Base-by-base conservation (phyloP, 352 stramenopile species). In the Phytopythium aichiense region DNA sequence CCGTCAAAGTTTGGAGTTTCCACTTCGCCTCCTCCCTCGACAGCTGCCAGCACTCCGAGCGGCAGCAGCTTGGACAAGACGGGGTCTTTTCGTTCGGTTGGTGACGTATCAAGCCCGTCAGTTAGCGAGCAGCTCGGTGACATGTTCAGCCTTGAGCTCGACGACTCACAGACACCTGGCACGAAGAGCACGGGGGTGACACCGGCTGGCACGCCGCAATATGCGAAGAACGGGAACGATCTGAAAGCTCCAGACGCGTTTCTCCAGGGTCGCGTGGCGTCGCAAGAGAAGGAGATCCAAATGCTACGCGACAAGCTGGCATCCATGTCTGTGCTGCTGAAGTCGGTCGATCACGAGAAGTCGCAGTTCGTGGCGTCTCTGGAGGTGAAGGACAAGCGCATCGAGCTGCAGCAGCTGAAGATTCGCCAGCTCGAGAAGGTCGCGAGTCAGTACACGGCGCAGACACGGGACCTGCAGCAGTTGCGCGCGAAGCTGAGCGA, bases 371-470 rank as follows among this genome's bases (percentile, higher is more conserved):
- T 61, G 2, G 68, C 72, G n/a, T 74, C 80, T 0, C 51, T 94
- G 1, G 83, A 91, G 56, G 73, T 91, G 4, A 94, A 92, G 61
- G 79, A 94, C 45, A 84, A 77, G 38, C 83, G 85, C 8, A 90
- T 92, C 11, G 83, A 91, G 43, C 66, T 75, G 2, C 81, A 90
- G 28, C 77, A 91, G 51, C 59, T 80, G 63, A 84, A 87, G 51
- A 60, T 92, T 28, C 66, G 65, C 2, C 79, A 91, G 56, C 59
- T 94, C 20, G 81, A 92, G 59, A 84, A 84, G 58, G 59, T 84
- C 12, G 72, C 72, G 11, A 66, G 73, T 1, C 81, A 89, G 40
- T 72, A 78, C n/a, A 69, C 67, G 0, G 58, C 69, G 6, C 70
- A 89, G 61, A 67, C 63, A 35, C 74, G 73, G 7, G 84, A 93